Evolutionary conservation across 306 rosid genomes (phyloP).

Genomic region (Ormosia semicastrata): DNA sequence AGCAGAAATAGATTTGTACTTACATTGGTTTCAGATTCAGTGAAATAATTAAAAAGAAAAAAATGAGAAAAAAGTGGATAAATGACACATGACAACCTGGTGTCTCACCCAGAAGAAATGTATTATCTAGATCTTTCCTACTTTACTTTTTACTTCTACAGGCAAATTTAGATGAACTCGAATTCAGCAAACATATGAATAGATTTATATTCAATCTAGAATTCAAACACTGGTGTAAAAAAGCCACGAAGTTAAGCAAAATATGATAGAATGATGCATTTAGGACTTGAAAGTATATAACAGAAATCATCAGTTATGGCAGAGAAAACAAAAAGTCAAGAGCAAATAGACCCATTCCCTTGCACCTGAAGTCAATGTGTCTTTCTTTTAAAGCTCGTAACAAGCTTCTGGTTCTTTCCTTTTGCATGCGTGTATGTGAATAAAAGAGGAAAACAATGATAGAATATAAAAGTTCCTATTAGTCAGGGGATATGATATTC

Average conservation of each 20-base stretch:
- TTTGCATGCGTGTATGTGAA: not conserved
- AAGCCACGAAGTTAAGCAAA: not conserved
- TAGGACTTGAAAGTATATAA: not conserved
- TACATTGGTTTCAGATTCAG: not conserved
- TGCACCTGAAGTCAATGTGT: not conserved
- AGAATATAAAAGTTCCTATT: not conserved
- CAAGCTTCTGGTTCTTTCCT: not conserved
- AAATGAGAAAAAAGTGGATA: not conserved
- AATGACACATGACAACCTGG: not conserved
- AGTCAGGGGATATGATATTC: not conserved
- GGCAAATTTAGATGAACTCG: not conserved
- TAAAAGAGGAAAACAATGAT: not conserved
- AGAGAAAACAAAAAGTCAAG: not conserved
- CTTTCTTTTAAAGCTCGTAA: not conserved
- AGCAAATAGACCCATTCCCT: not conserved
- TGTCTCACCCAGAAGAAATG: not conserved
- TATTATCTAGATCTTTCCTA: not conserved
- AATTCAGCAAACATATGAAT: not conserved
- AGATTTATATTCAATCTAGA: not conserved
- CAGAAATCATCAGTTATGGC: not conserved
- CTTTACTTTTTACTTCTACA: not conserved
- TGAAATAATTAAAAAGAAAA: not conserved
- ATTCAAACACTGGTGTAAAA: not conserved
- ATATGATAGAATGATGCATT: not conserved
- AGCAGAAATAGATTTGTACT: not conserved